These are phyloP conservation scores for Begonia loranthoides DNA, from an alignment of 306 rosid species.

Conservation along the genomic window DNA sequence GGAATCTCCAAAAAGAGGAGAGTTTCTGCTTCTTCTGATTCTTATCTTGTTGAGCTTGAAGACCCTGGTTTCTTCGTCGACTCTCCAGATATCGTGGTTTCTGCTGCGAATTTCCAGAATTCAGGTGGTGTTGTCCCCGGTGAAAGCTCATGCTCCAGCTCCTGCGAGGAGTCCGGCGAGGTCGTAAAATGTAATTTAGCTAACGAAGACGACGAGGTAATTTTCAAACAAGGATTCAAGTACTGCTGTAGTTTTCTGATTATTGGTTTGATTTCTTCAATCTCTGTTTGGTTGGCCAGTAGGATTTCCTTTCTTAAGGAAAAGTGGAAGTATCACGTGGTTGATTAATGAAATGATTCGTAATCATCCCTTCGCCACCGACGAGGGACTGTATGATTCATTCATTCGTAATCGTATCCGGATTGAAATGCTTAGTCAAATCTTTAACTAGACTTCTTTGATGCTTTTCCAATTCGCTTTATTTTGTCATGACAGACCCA, in stretches of 20 bases:
- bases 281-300: background rate
- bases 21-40: conserved; percentile 7
- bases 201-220: conserved; percentile 54
- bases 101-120: conserved; percentile 18
- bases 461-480: background rate
- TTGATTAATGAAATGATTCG: conserved; percentile 8
- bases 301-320: background rate
- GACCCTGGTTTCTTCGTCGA: conserved; percentile 5
- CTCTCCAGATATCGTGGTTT: conserved; percentile 1
- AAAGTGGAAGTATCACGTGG: background rate
- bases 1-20: conserved; percentile 41
- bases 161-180: conserved; percentile 19
- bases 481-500: background rate
- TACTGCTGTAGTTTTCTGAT: background rate
- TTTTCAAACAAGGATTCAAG: conserved; percentile 9
- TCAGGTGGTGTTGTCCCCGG: conserved; percentile 3
- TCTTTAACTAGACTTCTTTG: background rate
- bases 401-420: too few species aligned
- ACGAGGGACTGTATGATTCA: too few species aligned
- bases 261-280: background rate
- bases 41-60: conserved; percentile 1
- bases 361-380: background rate
- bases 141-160: conserved; percentile 3
- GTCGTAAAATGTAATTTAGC: conserved; percentile 11
- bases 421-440: too few species aligned